These are phyloP conservation scores for Cryptosporidium canis DNA, from an alignment of 169 alveolate genomes.

Conservation along the genomic window DNA sequence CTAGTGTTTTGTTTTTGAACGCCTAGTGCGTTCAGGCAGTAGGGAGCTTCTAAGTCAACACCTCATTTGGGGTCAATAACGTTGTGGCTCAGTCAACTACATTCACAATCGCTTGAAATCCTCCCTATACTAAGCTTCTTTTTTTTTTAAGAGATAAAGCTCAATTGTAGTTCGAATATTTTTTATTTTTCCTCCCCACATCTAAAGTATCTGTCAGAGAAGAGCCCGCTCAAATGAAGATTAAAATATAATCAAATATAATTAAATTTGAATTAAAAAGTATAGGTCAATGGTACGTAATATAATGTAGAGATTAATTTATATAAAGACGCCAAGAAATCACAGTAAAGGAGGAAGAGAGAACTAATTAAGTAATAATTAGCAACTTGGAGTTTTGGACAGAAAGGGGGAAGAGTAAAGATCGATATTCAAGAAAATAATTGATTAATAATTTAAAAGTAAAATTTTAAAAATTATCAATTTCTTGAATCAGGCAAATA, in stretches of 20 bases:
- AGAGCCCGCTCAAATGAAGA: background rate
- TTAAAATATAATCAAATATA: background rate
- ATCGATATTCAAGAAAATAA: too few relatives aligned
- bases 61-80: too few relatives aligned
- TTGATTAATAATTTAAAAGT: too few relatives aligned
- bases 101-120: too few relatives aligned
- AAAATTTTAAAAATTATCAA: background rate
- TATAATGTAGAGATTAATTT: background rate
- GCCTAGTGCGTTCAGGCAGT: too few relatives aligned
- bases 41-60: too few relatives aligned
- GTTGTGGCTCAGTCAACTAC: too few relatives aligned
- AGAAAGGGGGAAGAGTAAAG: background rate
- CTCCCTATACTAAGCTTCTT: too few relatives aligned
- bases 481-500: background rate
- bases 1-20: too few relatives aligned
- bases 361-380: background rate
- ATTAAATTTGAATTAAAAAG: background rate
- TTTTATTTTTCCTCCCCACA: slow-evolving; percentile 5
- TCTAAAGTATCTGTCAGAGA: background rate
- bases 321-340: slow-evolving; percentile 1
- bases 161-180: too few relatives aligned
- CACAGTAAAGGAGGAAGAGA: background rate
- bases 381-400: background rate
- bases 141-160: too few relatives aligned
- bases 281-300: background rate